Base-by-base conservation (phyloP, 768 basidiomycete genomes). In the Mycena olivaceomarginata region DNA sequence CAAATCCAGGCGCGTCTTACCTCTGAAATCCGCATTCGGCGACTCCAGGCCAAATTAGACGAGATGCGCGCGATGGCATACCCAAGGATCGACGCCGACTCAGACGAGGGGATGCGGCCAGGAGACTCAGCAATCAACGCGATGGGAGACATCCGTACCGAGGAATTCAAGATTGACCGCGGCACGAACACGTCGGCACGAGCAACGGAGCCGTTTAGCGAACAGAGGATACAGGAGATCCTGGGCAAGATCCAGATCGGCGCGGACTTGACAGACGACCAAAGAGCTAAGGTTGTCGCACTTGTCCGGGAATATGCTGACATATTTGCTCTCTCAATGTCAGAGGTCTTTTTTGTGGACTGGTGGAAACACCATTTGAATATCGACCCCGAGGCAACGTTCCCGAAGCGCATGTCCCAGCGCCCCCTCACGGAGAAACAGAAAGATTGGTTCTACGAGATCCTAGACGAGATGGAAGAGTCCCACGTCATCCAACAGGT, bases 221-320 rank as follows among this genome's bases (percentile, higher is more conserved):
- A 1, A 18, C 45, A 12, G 75, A 77, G 0, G 75, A 68, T 25
- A 80, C 82, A 70, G 1, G 56, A 74, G 31, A 77, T 85, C 1
- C 22, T 81, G 16, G 16, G 67, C 2, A 57, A 65, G 2, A 64
- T 85, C 20, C 67, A 31, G 1, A 79, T 81, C 20, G 82, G 83
- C 2, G 15, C 15, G 5, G 84, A 85, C 40, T 56, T 85, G 0
- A 70, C 80, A 0, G 67, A 48, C 2, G 75, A 65, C 22, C 59
- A 78, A 63, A 37, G 25, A 45, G 31, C 22, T n/a, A 51, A 71
- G 57, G 41, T 67, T 10, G 22, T 37, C 7, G 25, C 11, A 0
- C 62, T 71, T 0, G 46, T 75, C 12, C 20, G n/a, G 10, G 67
- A 79, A 59, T 79, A 76, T 59, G 73, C 79, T 60, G 78, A 80